Evolutionary conservation across 2,329 filamentous ascomycete genomes (phyloP).

Genomic region (Calonectria naviculata): DNA sequence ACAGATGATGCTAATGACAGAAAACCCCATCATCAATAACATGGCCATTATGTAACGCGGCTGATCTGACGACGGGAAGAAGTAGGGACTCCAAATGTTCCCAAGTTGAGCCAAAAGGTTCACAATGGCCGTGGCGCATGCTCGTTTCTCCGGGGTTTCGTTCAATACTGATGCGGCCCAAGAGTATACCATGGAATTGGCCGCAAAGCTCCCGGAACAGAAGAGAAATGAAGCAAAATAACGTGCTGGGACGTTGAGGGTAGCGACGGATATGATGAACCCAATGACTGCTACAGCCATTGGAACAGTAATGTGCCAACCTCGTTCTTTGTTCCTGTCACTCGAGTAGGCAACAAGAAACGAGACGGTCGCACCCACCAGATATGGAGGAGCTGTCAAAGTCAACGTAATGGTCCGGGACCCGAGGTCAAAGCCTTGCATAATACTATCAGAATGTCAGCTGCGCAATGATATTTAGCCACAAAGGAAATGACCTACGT

Average conservation of each 20-base stretch:
- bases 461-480: not conserved
- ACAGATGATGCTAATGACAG: not conserved
- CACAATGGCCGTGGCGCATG: slow-evolving; percentile 19
- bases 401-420: slow-evolving; percentile 35
- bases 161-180: slow-evolving; percentile 48
- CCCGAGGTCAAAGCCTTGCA: slow-evolving; percentile 30
- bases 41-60: slow-evolving; percentile 8
- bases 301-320: slow-evolving; percentile 31
- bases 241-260: slow-evolving; percentile 28
- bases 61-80: slow-evolving; percentile 29
- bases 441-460: slow-evolving; percentile 15
- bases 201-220: slow-evolving; percentile 32
- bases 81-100: slow-evolving; percentile 43
- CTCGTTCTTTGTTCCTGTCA: slow-evolving; percentile 31
- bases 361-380: slow-evolving; percentile 28
- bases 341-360: slow-evolving; percentile 31
- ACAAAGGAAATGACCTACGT: not conserved
- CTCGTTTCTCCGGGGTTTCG: slow-evolving; percentile 48
- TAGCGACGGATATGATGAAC: slow-evolving; percentile 36
- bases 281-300: slow-evolving; percentile 28
- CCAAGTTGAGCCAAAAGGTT: slow-evolving; percentile 32
- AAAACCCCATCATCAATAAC: slow-evolving; percentile 10
- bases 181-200: slow-evolving; percentile 48
- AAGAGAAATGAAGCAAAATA: slow-evolving; percentile 35
- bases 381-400: slow-evolving; percentile 39